A percentile compares a stretch with the other conserved stretches of the same genome.
These are phyloP conservation scores for Taxillus chinensis DNA, from an alignment of 164 flowering plant genomes.

Conservation along the genomic window DNA sequence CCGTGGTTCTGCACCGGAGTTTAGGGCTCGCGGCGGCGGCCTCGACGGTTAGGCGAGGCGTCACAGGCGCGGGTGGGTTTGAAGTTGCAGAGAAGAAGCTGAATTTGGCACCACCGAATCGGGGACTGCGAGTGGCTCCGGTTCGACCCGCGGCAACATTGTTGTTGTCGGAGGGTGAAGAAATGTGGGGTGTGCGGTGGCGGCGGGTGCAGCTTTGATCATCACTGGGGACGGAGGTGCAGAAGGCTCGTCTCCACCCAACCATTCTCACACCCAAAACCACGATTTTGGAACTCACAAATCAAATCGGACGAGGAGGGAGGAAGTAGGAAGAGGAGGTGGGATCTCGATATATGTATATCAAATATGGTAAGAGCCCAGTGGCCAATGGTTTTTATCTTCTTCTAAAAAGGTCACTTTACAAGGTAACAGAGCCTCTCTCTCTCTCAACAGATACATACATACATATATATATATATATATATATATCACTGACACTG, in stretches of 20 bases:
- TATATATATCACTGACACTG: no score
- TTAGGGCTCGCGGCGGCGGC: slow-evolving; percentile 13
- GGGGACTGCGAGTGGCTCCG: background rate
- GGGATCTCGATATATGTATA: no score
- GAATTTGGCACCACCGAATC: background rate
- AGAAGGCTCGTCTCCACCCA: slow-evolving; percentile 1
- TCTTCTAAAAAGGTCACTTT: no score
- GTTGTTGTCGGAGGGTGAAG: background rate
- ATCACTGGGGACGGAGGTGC: background rate
- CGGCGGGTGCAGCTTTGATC: background rate
- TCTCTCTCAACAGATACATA: no score
- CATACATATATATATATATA: no score
- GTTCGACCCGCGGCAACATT: no score
- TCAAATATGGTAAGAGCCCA: no score
- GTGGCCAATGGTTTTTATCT: no score
- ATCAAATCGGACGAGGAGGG: no score
- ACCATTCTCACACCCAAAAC: background rate
- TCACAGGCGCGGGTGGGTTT: slow-evolving; percentile 9
- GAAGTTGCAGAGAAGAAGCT: slow-evolving; percentile 21
- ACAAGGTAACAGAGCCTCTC: no score
- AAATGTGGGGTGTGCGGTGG: background rate
- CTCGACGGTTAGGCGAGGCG: slow-evolving; percentile 16
- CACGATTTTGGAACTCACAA: no score
- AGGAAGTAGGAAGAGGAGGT: no score
- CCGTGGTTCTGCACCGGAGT: slow-evolving; percentile 37